Base-by-base conservation (phyloP, 345 rosid genomes). In the Linum trigynum region DNA sequence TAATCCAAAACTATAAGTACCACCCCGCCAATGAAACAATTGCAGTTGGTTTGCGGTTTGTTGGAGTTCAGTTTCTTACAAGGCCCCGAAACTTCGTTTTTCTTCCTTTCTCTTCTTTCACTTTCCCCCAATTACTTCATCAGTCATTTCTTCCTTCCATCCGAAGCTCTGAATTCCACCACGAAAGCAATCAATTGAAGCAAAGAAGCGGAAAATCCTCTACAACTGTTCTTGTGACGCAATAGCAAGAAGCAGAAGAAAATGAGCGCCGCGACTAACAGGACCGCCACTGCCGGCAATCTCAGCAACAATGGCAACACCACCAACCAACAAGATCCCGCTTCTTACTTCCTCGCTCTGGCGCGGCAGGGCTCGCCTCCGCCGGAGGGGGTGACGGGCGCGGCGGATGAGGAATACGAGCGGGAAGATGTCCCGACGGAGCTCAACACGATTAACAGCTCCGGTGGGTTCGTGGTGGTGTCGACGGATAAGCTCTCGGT, bases 401-500 rank as follows among this genome's bases (percentile, higher is more conserved):
- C 62, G 38, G 70, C 55, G 67, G 77, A 71, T 17, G 83, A 63
- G 50, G 81, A 4, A 5, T 42, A 81, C 5, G 84, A 81, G 63
- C 80, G 64, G 0, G 97, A 89, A 71, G 91, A 82, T 63, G 75
- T 66, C 16, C 98, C 97, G 11, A 84, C 84, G 65, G 96, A 90
- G 81, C 86, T 94, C 37, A 94, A 90, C 78, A 84, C 97, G 37
- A 71, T 85, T 68, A 94, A 90, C 72, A 81, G 92, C 75, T 86
- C 96, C 9, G 92, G 90, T 58, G 96, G 97, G 55, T 94, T 90
- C 71, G 77, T 83, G 55, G 77, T 88, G 39, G 89, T 94, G 59
- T 79, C 92, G 64, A 82, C 86, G 10, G 96, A 90, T 67, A 88
- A 94, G 78, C 82, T 90, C 53, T 79, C 91, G n/a, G 80, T 90